These are phyloP conservation scores for Cetradonia linearis DNA, from an alignment of 495 filamentous ascomycete species.

Conservation along the genomic window DNA sequence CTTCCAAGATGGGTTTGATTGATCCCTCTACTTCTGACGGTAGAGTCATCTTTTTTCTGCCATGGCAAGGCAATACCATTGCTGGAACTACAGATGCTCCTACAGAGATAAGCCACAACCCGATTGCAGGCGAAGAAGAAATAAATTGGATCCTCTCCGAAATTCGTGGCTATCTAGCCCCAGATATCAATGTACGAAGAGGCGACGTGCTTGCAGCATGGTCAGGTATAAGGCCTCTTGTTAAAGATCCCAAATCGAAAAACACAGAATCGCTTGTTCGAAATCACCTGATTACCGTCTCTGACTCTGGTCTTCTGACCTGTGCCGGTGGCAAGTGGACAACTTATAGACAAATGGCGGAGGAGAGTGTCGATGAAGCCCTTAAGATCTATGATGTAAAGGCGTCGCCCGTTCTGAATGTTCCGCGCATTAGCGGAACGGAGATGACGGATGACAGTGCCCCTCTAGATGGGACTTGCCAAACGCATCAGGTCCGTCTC, in stretches of 20 bases:
- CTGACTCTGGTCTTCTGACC: conserved; percentile 76
- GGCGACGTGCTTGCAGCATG: conserved; percentile 94
- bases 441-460: conserved; percentile 65
- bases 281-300: conserved; percentile 86
- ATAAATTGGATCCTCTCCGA: conserved; percentile 96
- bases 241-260: conserved; percentile 86
- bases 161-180: conserved; percentile 77
- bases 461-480: conserved; percentile 71
- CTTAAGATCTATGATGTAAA: conserved; percentile 66
- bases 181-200: conserved; percentile 86
- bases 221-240: conserved; percentile 88
- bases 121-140: conserved; percentile 80
- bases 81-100: conserved; percentile 92
- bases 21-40: conserved; percentile 92
- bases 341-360: conserved; percentile 97
- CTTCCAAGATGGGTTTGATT: conserved; percentile 91
- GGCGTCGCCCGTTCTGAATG: conserved; percentile 44
- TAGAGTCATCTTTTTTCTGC: conserved; percentile 96
- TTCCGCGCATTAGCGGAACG: conserved; percentile 69
- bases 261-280: conserved; percentile 93
- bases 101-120: conserved; percentile 69
- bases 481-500: conserved; percentile 82
- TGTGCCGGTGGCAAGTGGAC: conserved; percentile 99
- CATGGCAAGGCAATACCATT: conserved; percentile 98
- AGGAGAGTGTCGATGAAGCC: conserved; percentile 90